phyloP scores from a whole-genome alignment of 805 yeast species.

The Starmerella floris region DNA sequence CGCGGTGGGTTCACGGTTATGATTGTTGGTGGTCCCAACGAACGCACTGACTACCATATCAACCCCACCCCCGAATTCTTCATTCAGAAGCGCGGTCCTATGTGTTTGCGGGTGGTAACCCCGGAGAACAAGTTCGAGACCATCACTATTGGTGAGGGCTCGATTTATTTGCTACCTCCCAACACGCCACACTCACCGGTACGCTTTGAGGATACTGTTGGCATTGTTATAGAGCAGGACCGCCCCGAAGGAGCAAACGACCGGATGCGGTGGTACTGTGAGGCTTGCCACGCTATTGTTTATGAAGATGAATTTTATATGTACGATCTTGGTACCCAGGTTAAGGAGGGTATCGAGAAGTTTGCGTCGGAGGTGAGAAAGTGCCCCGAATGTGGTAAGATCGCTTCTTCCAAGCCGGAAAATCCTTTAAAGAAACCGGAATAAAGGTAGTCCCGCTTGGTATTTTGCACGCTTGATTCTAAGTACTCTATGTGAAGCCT shows the following conservation, averaged over 20 bases:
- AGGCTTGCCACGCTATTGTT: slow-evolving; percentile 48
- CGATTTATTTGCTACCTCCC: slow-evolving; percentile 73
- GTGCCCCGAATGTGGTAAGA: slow-evolving; percentile 59
- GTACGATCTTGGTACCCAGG: slow-evolving; percentile 76
- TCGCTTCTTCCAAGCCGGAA: slow-evolving; percentile 20
- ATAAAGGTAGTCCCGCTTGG: too few species aligned
- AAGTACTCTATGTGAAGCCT: too few species aligned
- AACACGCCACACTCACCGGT: slow-evolving; percentile 85
- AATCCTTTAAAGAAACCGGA: slow-evolving; percentile 16
- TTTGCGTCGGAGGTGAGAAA: slow-evolving; percentile 57
- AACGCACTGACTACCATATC: slow-evolving; percentile 81
- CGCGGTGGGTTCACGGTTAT: slow-evolving; percentile 86
- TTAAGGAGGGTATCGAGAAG: slow-evolving; percentile 61
- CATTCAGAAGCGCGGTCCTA: slow-evolving; percentile 71
- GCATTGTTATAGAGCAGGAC: slow-evolving; percentile 85
- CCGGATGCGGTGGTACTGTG: slow-evolving; percentile 78
- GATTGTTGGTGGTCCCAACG: slow-evolving; percentile 95
- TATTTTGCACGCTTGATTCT: too few species aligned
- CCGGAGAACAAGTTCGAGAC: slow-evolving; percentile 66
- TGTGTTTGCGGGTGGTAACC: slow-evolving; percentile 65
- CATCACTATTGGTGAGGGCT: slow-evolving; percentile 67
- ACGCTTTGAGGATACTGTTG: slow-evolving; percentile 71
- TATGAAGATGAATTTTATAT: slow-evolving; percentile 63
- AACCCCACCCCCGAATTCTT: slow-evolving; percentile 94
- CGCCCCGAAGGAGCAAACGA: slow-evolving; percentile 62